Base-by-base conservation (phyloP, 108 stramenopile species). In the Discostella pseudostelligera region DNA sequence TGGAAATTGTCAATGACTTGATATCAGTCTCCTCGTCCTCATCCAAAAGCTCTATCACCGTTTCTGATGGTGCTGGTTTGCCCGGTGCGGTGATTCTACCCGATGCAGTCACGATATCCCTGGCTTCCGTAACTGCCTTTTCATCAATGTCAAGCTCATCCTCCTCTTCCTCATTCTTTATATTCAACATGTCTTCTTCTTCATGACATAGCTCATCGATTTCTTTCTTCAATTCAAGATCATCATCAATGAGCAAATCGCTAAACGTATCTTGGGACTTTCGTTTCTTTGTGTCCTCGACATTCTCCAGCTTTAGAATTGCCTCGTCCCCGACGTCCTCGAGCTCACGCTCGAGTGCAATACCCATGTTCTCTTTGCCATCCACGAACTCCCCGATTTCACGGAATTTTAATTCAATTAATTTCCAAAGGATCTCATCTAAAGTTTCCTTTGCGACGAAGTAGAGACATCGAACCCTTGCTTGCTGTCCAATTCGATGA, bases 401-500 rank as follows among this genome's bases (percentile, higher is more conserved):
- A n/a, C 93, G 81, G 70, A 97, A 96, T 39, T 92, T 75, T 66
- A 70, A 57, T 68, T 95, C 96, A 70, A 98, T 97, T 76, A 88
- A 78, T 51, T 91, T 87, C 89, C 96, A 94, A 2, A 96, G 73
- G 32, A 95, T 50, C 37, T 95, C 94, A 69, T 97, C 96, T 81
- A 73, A 75, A 83, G 66, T 95, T 73, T 29, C 65, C 40, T 72
- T 78, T 2, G 84, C 89, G 39, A 97, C 83, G 37, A 97, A 88
- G 73, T 98, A 97, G 19, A 93, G 39, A 99, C 76, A 74, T 97
- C 98, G 13, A 94, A 98, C 97, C 11, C 71, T 65, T 8, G 87
- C 73, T 49, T 87, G 83, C 70, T 99, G 98, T 12, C 97, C 97
- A 56, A 98, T 96, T 21, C 99, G 95, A 75, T 99, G 99, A 36